Evolutionary conservation across 2,329 filamentous ascomycete species (phyloP), one percentile per base, ranked within the genome.

Genomic region (Pleurostoma richardsiae): DNA sequence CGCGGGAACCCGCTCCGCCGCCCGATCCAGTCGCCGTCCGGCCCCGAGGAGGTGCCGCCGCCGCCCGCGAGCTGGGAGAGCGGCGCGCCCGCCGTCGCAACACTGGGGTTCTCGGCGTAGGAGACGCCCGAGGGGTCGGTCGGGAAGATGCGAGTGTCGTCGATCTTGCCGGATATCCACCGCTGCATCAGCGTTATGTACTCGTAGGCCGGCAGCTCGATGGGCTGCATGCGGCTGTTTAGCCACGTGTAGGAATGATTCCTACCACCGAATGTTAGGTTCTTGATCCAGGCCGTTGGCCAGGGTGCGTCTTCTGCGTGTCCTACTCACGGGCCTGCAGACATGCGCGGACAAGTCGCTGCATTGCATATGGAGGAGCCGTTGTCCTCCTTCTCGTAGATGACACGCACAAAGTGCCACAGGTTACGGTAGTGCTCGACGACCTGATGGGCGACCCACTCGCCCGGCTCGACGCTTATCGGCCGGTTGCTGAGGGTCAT

Each of bases 381-480:
- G 49, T 82, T 78, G 42, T 82, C 79, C 62, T 91, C 88, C 53
- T 84, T 79, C 58, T 89, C 86, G 59, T 89, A 85, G 54, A 92
- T 82, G 39, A 91, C 83, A 55, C 86, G 82, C 46, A 91, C 82
- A 76, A 91, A 89, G 58, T 86, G 85, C 70, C 86, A 86, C 27
- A 94, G 76, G 52, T 90, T 79, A 46, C 88, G 83, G 61, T 89
- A 90, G 64, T 92, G 87, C 70, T 94, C 88, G 56, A 91, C 86
- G 54, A 90, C 87, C 74, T 94, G 89, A 68, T 94, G 87, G 51
- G 89, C 88, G 55, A 94, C 76, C 89, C 89, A 95, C 68, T 95
- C 89, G 52, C 87, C 89, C 58, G 86, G 79, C 59, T 94, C 89
- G 41, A 94, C 85, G 50, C 90, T 86, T 67, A 88, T 87, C 10